Base-by-base conservation (phyloP, 352 stramenopile genomes). In the Phytopythium boreale region DNA sequence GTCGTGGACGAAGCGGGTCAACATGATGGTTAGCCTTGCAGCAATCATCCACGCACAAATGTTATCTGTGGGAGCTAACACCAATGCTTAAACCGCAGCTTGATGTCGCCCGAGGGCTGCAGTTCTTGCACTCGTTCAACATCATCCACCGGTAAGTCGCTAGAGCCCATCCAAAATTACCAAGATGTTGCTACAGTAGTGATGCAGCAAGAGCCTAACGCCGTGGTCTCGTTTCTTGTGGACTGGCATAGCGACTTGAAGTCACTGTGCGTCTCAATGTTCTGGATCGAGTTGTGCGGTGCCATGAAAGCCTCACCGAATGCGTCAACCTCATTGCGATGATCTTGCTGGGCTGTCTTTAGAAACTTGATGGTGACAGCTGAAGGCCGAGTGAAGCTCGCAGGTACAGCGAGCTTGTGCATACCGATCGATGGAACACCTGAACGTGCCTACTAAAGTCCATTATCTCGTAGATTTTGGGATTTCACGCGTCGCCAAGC, bases 111-210 rank as follows among this genome's bases (percentile, higher is more conserved):
- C 76, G 80, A 52, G 85, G 82, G 34, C 61, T 92, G 15, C 80
- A 91, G 65, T 94, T 90, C 58, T 66, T 92, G 19, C 85, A 92
- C 46, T 92, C 83, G 34, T 92, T 94, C 69, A 79, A 84, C 59
- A 90, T 94, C 59, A 84, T 92, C 52, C 84, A 92, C 64, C 75
- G 82, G 83, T 92, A 34, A 9, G 17, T 51, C 27, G 39, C 34
- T 39, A 12, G 34, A 39, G 34, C 34, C 29, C n/a, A 17, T 51
- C 20, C 11, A n/a, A 36, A 50, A 9, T 44, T 43, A 11, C 7
- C 43, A 26, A n/a, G 43, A 36, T 61, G 27, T 59, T 56, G n/a
- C n/a, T 63, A 15, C 20, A 52, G 26, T n/a, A 15, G 14, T 26
- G 10, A 26, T 29, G 29, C 20, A 57, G 52, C 17, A 7, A 49